A percentile compares a stretch with the other conserved stretches of the same genome.
Conservation (phyloP, 2,329 filamentous ascomycete genomes). For the Colletotrichum musicola region DNA sequence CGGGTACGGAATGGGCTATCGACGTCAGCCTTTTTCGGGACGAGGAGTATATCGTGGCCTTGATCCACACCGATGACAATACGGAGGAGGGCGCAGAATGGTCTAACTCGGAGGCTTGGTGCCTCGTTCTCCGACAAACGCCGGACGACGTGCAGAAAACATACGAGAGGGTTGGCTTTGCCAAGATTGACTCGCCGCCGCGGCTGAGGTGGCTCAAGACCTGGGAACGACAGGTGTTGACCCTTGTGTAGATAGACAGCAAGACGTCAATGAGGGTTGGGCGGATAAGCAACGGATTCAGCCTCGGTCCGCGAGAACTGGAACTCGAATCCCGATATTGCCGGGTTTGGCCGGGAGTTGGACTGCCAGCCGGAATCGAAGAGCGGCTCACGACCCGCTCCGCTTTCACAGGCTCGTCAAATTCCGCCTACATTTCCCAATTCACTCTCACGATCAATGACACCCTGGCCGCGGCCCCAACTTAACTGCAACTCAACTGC, state of each 20-base stretch:
- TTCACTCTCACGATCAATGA: background rate
- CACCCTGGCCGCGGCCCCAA: background rate
- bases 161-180: background rate
- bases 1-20: background rate
- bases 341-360: slow-evolving; percentile 10
- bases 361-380: background rate
- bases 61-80: background rate
- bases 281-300: background rate
- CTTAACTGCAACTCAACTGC: slow-evolving; percentile 17
- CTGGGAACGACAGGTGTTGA: slow-evolving; percentile 8
- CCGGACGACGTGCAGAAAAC: rapidly evolving
- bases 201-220: background rate
- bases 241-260: background rate
- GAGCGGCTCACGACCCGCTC: background rate
- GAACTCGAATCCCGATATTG: background rate
- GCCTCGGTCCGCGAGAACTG: background rate
- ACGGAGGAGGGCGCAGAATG: background rate
- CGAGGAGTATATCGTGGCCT: background rate
- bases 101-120: background rate
- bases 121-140: background rate
- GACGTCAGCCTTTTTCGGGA: background rate
- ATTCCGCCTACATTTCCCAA: slow-evolving; percentile 7
- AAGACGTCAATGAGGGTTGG: background rate
- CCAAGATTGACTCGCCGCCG: background rate
- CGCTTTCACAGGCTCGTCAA: background rate